These are phyloP conservation scores for Syzygium aqueum DNA, from an alignment of 345 rosid genomes.

Conservation along the genomic window DNA sequence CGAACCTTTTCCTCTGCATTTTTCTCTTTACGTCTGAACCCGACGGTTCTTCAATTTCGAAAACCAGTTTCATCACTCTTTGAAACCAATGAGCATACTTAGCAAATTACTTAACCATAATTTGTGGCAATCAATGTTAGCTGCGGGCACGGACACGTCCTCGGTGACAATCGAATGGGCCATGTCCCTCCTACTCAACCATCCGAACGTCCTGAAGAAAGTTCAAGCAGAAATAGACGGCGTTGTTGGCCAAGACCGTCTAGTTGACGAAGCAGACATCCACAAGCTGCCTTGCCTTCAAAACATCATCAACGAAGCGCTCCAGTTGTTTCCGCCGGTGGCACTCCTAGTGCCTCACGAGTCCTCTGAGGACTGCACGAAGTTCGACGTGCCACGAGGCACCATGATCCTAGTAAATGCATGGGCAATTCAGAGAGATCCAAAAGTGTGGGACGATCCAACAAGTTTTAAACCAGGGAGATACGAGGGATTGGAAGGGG, in stretches of 20 bases:
- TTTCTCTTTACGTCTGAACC: background rate
- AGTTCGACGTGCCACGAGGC: conserved; percentile 20
- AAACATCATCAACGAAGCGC: conserved; percentile 27
- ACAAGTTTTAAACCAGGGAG: conserved; percentile 24
- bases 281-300: conserved; percentile 23
- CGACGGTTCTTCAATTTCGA: background rate
- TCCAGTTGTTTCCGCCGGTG: conserved; percentile 22
- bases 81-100: background rate
- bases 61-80: background rate
- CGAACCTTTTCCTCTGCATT: background rate
- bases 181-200: conserved; percentile 30
- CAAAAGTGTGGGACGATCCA: conserved; percentile 34
- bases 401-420: conserved; percentile 37
- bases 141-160: conserved; percentile 42
- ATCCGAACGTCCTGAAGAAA: conserved; percentile 18
- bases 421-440: conserved; percentile 45
- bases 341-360: conserved; percentile 36
- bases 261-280: conserved; percentile 26
- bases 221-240: conserved; percentile 18
- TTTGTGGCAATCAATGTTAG: conserved; percentile 13
- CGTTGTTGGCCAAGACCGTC: conserved; percentile 12
- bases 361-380: conserved; percentile 17
- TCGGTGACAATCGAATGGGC: conserved; percentile 39
- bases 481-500: background rate
- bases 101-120: background rate